Base-by-base conservation (phyloP, 768 basidiomycete genomes). In the Dentipellis sp. region DNA sequence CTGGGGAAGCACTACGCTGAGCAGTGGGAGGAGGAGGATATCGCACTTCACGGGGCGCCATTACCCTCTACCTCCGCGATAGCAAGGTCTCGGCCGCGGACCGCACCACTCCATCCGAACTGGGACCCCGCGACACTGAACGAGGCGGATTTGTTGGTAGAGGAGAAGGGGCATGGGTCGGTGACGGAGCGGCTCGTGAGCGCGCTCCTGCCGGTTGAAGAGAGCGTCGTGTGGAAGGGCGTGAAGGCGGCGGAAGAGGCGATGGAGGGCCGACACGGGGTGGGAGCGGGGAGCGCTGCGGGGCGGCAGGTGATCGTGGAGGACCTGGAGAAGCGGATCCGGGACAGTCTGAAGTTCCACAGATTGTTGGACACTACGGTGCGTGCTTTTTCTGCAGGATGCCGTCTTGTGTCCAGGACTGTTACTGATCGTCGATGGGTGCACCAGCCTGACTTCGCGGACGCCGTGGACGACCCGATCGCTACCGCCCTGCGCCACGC, bases 21-120 rank as follows among this genome's bases (percentile, higher is more conserved):
- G 53, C 76, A 86, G 0, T 99, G 95, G 94, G 94, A 94, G 59
- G 93, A 97, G 63, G 84, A 91, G 66, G 95, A 99, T 67, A 77
- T 74, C 8, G 74, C 75, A 10, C 54, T 76, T n/a, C 73, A 75
- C 55, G 76, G 74, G 23, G 67, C 66, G 5, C 71, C 75, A 23
- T 60, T 76, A 19, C 72, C 76, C 9, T 70, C 72, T 7, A 71
- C 75, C 34, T 69, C 69, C n/a, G 67, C 74, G 17, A 65, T 69
- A 34, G 70, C 59, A 66, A 70, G 50, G 46, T 60, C 63, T 22
- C 59, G 64, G 4, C 59, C 73, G 19, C 59, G 69, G 17, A 76
- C 75, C 59, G 65, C 69, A 21, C 75, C 78, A 3, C 83, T 84
- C 4, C 65, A 79, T 36, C 84, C 85, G 4, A 86, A 82, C 61